Conservation (phyloP, 495 filamentous ascomycete genomes). For the Elaphomyces granulatus region DNA sequence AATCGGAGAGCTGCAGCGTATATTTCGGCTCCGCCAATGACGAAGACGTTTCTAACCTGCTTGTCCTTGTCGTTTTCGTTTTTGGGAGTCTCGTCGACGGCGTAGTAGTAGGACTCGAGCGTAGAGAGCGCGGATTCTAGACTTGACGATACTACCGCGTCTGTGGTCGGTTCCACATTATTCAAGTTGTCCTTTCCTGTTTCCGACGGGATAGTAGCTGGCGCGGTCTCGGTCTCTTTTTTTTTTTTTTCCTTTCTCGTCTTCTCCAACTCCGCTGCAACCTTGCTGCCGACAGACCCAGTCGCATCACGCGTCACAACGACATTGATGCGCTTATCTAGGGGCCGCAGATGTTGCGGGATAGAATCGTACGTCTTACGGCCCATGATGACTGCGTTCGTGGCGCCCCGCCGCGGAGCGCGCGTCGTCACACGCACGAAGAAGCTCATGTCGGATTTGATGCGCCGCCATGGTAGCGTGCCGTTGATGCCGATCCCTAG, state of each 20-base stretch:
- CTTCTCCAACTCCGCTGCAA: conserved; percentile 14
- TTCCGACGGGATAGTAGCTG: conserved; percentile 7
- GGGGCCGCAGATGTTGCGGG: conserved; percentile 58
- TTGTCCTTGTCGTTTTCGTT: conserved; percentile 9
- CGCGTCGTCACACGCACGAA: conserved; percentile 85
- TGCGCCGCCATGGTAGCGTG: conserved; percentile 72
- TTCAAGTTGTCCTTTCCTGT: background rate
- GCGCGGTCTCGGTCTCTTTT: conserved; percentile 6
- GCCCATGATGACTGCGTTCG: conserved; percentile 90
- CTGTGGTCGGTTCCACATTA: conserved; percentile 11
- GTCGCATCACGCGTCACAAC: conserved; percentile 46
- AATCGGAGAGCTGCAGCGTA: conserved; percentile 53
- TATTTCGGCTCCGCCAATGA: conserved; percentile 84
- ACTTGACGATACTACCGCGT: conserved; percentile 25
- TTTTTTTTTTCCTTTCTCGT: conserved; percentile 4
- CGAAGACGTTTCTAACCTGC: conserved; percentile 44
- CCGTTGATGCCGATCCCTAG: conserved; percentile 80
- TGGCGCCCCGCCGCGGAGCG: conserved; percentile 16
- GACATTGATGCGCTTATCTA: conserved; percentile 63
- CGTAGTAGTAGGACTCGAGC: conserved; percentile 20
- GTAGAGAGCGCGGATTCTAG: conserved; percentile 43
- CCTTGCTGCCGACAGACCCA: conserved; percentile 15
- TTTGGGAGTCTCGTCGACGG: too few species aligned
- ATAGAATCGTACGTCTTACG: conserved; percentile 91
- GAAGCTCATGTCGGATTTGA: conserved; percentile 84